Percentiles rank a stretch among this genome's conserved stretches.
Conservation (phyloP, 257 asterid species). For the Cordia subcordata region DNA sequence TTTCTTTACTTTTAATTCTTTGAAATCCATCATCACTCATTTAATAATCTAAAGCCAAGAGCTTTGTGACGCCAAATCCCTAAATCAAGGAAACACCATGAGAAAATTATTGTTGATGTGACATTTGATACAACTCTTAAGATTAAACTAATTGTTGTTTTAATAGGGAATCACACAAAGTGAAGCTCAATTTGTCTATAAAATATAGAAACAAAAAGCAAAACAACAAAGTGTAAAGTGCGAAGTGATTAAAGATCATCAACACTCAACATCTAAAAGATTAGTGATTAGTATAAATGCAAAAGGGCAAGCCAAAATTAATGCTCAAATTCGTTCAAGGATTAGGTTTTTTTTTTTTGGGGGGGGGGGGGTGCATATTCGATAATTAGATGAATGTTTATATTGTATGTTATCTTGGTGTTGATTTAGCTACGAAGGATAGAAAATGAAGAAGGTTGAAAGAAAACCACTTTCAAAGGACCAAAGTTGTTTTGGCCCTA, state of each 20-base stretch:
- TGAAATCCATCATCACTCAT: neutral
- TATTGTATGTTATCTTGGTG: slow-evolving; percentile 4
- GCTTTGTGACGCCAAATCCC: slow-evolving; percentile 20
- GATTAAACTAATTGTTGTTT: slow-evolving; percentile 20
- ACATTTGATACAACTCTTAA: slow-evolving; percentile 29
- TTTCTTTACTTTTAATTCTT: neutral
- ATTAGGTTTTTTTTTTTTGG: too few relatives aligned
- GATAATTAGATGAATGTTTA: slow-evolving; percentile 18
- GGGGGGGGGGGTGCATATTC: too few relatives aligned
- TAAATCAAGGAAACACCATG: slow-evolving; percentile 50
- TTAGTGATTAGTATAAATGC: neutral
- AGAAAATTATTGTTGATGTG: slow-evolving; percentile 25
- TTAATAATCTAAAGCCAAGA: neutral
- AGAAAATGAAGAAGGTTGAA: neutral
- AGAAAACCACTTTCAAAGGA: too few relatives aligned
- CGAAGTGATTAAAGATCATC: neutral
- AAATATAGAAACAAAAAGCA: slow-evolving; percentile 2
- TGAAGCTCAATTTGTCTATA: neutral
- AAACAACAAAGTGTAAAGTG: neutral
- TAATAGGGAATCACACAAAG: neutral
- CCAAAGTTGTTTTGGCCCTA: too few relatives aligned
- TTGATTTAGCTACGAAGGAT: neutral
- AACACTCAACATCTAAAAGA: neutral
- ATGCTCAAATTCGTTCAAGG: slow-evolving; percentile 7
- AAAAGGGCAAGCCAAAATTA: neutral